phyloP scores from a whole-genome alignment of 768 basidiomycete species.

The Stropharia rugosoannulata region DNA sequence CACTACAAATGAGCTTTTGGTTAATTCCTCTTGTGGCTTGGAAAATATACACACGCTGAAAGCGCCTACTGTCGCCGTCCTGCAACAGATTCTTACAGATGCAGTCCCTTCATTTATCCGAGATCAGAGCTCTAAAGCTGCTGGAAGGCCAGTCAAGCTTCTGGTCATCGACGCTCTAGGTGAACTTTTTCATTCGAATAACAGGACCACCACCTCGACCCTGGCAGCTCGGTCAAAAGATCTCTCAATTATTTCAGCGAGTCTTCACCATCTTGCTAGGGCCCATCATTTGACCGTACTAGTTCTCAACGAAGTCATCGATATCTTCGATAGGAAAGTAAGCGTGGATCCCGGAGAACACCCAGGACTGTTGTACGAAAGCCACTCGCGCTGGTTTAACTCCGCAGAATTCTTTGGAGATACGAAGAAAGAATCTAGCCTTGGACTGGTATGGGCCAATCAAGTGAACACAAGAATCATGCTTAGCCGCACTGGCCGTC shows the following conservation, averaged over 20 bases:
- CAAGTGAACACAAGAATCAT: constrained; percentile 85
- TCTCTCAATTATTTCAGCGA: constrained; percentile 62
- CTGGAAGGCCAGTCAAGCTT: constrained; percentile 64
- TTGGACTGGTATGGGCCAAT: constrained; percentile 94
- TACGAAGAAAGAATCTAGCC: constrained; percentile 70
- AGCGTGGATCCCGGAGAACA: constrained; percentile 18
- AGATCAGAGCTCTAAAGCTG: constrained; percentile 24
- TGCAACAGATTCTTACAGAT: constrained; percentile 54
- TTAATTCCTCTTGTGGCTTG: constrained; percentile 42
- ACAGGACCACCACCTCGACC: constrained; percentile 56
- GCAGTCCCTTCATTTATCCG: constrained; percentile 54
- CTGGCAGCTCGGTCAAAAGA: constrained; percentile 74
- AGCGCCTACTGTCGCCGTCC: constrained; percentile 50
- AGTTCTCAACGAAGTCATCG: constrained; percentile 87
- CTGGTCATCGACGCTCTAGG: constrained; percentile 87
- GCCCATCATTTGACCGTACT: constrained; percentile 69
- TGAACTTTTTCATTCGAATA: constrained; percentile 73
- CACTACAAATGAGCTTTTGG: constrained; percentile 46
- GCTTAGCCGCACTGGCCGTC: constrained; percentile 73
- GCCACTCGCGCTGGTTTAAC: constrained; percentile 77
- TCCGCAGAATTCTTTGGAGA: constrained; percentile 60
- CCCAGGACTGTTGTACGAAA: constrained; percentile 56
- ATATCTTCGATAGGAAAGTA: constrained; percentile 54
- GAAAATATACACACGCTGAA: constrained; percentile 62
- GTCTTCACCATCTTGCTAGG: constrained; percentile 71